Percentiles rank a stretch among this genome's conserved stretches.
phyloP scores from a whole-genome alignment of 1,284 basidiomycete species.

The Fistulinella staudtii region DNA sequence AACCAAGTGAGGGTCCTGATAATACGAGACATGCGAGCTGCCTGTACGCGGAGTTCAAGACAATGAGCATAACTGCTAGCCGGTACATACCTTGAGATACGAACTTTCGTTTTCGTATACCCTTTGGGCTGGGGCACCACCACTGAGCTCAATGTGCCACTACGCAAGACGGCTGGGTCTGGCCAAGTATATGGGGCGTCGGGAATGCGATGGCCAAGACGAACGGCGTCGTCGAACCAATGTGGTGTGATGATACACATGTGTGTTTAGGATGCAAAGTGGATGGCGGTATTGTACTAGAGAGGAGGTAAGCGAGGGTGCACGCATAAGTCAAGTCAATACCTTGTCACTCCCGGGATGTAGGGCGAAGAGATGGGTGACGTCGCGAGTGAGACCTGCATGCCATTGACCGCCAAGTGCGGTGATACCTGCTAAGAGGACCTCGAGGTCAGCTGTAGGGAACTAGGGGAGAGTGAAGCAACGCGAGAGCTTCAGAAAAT shows the following conservation, averaged over 20 bases:
- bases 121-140: slow-evolving; percentile 15
- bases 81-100: slow-evolving; percentile 55
- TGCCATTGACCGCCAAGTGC: slow-evolving; percentile 84
- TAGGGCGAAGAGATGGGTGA: slow-evolving; percentile 80
- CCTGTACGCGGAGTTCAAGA: slow-evolving; percentile 8
- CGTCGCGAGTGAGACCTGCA: slow-evolving; percentile 70
- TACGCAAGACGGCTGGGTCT: slow-evolving; percentile 49
- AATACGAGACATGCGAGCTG: slow-evolving; percentile 38
- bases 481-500: slow-evolving; percentile 3
- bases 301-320: background rate
- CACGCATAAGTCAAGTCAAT: background rate
- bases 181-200: slow-evolving; percentile 73
- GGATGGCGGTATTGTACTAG: slow-evolving; percentile 57
- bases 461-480: slow-evolving; percentile 36
- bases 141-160: slow-evolving; percentile 16
- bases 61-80: too few species aligned
- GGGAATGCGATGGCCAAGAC: slow-evolving; percentile 55
- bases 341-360: slow-evolving; percentile 46
- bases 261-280: slow-evolving; percentile 48
- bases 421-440: slow-evolving; percentile 67
- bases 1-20: slow-evolving; percentile 82
- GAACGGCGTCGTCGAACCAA: slow-evolving; percentile 80
- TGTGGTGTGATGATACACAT: slow-evolving; percentile 70
- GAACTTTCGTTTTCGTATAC: slow-evolving; percentile 32
- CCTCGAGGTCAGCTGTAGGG: slow-evolving; percentile 61